Evolutionary conservation across 1,139 yeast genomes (phyloP).

Genomic region (Debaryomyces fabryi): DNA sequence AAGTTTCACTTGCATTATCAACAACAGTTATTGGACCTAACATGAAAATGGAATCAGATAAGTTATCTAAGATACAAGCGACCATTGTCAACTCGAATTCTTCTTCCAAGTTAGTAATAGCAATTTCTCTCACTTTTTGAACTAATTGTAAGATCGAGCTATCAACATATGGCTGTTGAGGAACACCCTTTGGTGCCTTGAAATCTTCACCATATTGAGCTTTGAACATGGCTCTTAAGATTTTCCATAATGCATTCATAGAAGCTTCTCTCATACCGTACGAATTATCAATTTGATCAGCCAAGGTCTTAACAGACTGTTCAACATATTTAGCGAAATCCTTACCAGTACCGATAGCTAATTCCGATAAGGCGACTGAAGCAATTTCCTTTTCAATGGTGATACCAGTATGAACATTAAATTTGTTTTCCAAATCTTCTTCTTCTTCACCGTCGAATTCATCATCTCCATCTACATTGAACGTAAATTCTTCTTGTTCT

Average conservation of each 20-base stretch:
- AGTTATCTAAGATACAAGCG: constrained; percentile 72
- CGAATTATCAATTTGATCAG: constrained; percentile 79
- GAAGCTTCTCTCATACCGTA: constrained; percentile 94
- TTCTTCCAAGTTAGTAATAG: constrained; percentile 65
- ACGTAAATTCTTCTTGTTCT: constrained; percentile 78
- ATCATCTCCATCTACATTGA: constrained; percentile 44
- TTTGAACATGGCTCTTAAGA: constrained; percentile 71
- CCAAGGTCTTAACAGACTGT: constrained; percentile 63
- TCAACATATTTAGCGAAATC: constrained; percentile 80
- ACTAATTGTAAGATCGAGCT: constrained; percentile 61
- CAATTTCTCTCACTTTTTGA: constrained; percentile 64
- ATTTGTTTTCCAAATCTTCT: constrained; percentile 67
- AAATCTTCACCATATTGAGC: constrained; percentile 52
- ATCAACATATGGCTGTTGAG: constrained; percentile 61
- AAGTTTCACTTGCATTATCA: constrained; percentile 58
- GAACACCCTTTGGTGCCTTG: constrained; percentile 74
- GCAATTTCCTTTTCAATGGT: constrained; percentile 97
- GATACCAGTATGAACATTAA: constrained; percentile 90
- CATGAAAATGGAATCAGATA: constrained; percentile 68
- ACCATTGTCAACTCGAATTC: constrained; percentile 87
- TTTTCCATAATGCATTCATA: constrained; percentile 78
- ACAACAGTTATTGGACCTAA: constrained; percentile 77
- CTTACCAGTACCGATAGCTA: constrained; percentile 83
- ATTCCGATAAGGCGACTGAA: constrained; percentile 87
- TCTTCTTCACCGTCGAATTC: constrained; percentile 45